Conservation (phyloP, 495 filamentous ascomycete species). For the Chaetomidium leptoderma region DNA sequence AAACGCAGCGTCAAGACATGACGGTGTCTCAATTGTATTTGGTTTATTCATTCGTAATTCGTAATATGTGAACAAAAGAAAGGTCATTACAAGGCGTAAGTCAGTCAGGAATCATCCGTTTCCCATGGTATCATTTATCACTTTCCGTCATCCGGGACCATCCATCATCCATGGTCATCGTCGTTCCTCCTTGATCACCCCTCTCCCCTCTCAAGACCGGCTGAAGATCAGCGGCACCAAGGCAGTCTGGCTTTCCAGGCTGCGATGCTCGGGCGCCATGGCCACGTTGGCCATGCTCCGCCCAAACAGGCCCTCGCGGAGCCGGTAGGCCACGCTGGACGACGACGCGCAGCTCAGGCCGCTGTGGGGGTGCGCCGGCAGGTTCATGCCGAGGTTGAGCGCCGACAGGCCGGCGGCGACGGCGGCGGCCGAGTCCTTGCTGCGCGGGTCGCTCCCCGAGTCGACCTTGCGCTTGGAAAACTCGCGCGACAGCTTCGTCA, state of each 20-base stretch:
- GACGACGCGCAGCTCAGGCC: conserved; percentile 15
- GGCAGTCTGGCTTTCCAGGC: conserved; percentile 38
- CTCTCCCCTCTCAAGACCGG: conserved; percentile 27
- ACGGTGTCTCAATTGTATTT: neutral
- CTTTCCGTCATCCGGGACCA: neutral
- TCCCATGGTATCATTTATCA: conserved; percentile 8
- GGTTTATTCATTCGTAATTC: conserved; percentile 3
- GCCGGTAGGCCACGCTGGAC: conserved; percentile 26
- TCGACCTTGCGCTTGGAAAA: conserved; percentile 27
- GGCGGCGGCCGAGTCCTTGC: conserved; percentile 30
- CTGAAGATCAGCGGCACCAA: conserved; percentile 52
- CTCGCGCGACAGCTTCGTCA: conserved; percentile 43
- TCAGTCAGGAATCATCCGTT: neutral
- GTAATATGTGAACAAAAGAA: conserved; percentile 10
- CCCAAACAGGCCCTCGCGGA: conserved; percentile 44
- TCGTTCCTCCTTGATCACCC: neutral
- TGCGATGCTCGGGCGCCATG: conserved; percentile 29
- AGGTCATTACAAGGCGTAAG: conserved; percentile 13
- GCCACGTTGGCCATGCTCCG: conserved; percentile 30
- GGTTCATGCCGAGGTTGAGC: conserved; percentile 19
- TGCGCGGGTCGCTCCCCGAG: neutral
- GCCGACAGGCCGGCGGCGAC: conserved; percentile 23
- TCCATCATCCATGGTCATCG: neutral
- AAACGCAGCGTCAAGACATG: too few relatives aligned
- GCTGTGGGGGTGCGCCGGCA: neutral